These are phyloP conservation scores for Rhodomyrtus tomentosa DNA, from an alignment of 345 rosid species.

Conservation along the genomic window DNA sequence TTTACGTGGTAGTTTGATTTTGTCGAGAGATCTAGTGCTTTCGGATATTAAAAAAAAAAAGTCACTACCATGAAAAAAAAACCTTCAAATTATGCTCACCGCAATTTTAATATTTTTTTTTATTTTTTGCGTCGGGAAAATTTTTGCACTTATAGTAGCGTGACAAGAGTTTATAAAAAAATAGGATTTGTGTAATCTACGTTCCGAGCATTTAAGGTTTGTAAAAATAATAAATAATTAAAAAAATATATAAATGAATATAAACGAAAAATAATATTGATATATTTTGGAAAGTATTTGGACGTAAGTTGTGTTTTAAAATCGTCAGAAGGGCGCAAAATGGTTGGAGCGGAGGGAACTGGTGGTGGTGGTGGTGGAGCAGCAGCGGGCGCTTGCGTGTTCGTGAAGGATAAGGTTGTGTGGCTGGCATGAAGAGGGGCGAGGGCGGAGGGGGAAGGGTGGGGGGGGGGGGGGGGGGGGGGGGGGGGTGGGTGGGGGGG, in stretches of 20 bases:
- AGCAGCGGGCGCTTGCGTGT: background rate
- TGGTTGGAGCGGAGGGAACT: background rate
- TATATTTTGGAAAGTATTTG: no score
- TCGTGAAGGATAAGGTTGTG: background rate
- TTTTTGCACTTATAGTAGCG: background rate
- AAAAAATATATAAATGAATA: no score
- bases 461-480: no score
- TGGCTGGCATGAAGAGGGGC: background rate
- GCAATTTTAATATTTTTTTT: accelerated
- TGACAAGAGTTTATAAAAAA: background rate
- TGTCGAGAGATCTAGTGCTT: background rate
- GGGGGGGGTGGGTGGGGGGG: no score
- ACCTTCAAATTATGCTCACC: background rate
- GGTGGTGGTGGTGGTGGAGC: background rate
- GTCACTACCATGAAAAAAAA: background rate
- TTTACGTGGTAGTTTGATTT: background rate
- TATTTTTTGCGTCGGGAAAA: background rate
- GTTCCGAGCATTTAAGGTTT: background rate
- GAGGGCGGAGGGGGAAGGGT: no score
- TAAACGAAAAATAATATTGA: no score
- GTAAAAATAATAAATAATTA: no score
- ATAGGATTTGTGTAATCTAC: background rate
- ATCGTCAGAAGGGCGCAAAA: background rate
- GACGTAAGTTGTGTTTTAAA: no score
- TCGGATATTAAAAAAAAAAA: background rate